Evolutionary conservation across 73 alveolate species (phyloP), one percentile per base, ranked within the genome.

Genomic region (Symbiodinium pilosum): DNA sequence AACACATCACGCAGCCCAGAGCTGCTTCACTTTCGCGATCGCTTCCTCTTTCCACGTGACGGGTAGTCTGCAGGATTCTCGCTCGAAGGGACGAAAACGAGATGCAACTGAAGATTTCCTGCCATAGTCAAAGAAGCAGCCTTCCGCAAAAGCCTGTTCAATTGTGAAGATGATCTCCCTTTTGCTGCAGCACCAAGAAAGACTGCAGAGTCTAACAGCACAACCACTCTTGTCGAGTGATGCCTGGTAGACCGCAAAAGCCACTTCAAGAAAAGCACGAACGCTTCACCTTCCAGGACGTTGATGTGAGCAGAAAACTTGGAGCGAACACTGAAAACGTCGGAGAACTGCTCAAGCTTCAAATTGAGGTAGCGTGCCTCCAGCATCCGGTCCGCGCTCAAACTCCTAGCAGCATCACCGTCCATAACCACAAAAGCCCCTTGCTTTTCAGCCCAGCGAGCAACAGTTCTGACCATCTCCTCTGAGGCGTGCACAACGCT

Each of bases 371-470:
- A 34, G 28, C n/a, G 93, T n/a, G 93, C 93, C 36, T 43, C 93
- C 3, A 11, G 14, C 43, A 18, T 3, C 32, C 93, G 77, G 77
- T 18, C 42, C 1, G 36, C 43, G 21, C 21, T 21, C 71, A 24
- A 21, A 4, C 43, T 18, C 69, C 28, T 38, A 18, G 91, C 68
- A 83, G 43, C 26, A 32, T 34, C 93, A 43, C 93, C 93, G 41
- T 84, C 93, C 93, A 84, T 84, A 30, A 84, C 51, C 7, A 84
- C 36, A 32, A 43, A 84, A 30, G 93, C 73, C 4, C 93, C 93
- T 43, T 84, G 93, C 75, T 84, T 84, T 34, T 84, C 93, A 1
- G 93, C 93, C 93, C 93, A 84, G 75, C 93, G 93, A 24, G 93
- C 73, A 28, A 84, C 77, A 7, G 2, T 28, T 2, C 93, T 43